These are phyloP conservation scores for Spiraea crenata DNA, from an alignment of 331 rosid genomes.

Conservation along the genomic window DNA sequence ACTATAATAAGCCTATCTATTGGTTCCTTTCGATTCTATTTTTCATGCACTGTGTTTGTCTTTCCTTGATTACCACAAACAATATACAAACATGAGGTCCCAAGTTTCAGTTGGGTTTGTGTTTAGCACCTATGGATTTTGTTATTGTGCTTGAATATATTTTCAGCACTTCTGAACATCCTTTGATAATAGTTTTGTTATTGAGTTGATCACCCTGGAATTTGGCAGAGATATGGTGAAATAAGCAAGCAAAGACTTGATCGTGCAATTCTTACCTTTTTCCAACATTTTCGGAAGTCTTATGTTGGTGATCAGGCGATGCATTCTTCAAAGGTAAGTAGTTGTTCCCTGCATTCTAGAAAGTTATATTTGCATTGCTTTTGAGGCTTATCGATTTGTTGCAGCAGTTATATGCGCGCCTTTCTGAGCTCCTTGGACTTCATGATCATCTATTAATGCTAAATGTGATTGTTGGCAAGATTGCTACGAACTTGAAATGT, in stretches of 20 bases:
- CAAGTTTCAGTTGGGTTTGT: neutral
- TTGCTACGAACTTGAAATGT: slow-evolving; percentile 80
- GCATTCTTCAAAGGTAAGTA: slow-evolving; percentile 95
- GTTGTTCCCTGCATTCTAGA: slow-evolving; percentile 11
- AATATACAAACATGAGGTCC: neutral
- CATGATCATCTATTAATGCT: slow-evolving; percentile 74
- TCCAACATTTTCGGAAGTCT: slow-evolving; percentile 93
- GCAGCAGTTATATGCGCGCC: slow-evolving; percentile 77
- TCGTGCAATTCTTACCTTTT: slow-evolving; percentile 95
- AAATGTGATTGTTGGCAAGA: slow-evolving; percentile 81
- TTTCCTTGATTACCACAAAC: neutral
- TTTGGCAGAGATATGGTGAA: slow-evolving; percentile 83
- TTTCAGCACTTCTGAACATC: neutral
- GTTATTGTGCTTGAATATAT: neutral
- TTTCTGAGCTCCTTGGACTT: slow-evolving; percentile 89
- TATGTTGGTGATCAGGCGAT: slow-evolving; percentile 98
- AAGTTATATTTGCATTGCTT: slow-evolving; percentile 12
- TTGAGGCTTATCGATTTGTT: slow-evolving; percentile 29
- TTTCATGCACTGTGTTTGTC: neutral
- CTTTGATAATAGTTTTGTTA: slow-evolving; percentile 6
- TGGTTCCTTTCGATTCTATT: neutral
- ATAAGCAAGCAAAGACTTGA: slow-evolving; percentile 96
- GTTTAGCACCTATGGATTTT: neutral
- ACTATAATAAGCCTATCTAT: neutral
- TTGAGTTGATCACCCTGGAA: slow-evolving; percentile 13